Percentiles rank a stretch among this genome's conserved stretches.
phyloP scores from a whole-genome alignment of 2,329 filamentous ascomycete species.

The Apiospora hydei region DNA sequence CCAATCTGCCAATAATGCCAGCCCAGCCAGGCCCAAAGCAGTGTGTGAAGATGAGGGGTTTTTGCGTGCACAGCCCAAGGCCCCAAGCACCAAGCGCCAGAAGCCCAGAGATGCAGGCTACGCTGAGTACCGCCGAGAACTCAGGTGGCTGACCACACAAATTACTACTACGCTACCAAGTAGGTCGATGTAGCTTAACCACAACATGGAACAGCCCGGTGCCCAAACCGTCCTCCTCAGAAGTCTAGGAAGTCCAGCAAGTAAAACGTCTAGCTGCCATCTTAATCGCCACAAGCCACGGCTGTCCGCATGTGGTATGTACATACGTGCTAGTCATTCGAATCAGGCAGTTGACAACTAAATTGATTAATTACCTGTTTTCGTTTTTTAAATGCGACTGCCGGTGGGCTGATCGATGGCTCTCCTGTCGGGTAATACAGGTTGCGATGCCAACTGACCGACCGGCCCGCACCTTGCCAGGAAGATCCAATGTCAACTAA shows the following conservation, averaged over 20 bases:
- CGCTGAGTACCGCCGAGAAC: constrained; percentile 9
- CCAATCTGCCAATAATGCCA: background rate
- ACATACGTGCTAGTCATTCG: background rate
- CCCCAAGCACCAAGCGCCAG: too few relatives aligned
- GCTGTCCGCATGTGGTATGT: background rate
- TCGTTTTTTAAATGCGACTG: background rate
- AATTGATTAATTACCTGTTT: background rate
- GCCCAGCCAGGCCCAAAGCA: constrained; percentile 2
- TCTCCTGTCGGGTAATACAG: background rate
- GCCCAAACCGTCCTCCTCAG: background rate
- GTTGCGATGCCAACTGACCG: background rate
- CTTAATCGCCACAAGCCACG: background rate
- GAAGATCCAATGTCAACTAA: background rate
- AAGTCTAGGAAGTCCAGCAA: background rate
- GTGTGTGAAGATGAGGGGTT: background rate
- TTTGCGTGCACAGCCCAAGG: constrained; percentile 4
- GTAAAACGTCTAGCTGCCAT: background rate
- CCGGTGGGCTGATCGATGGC: background rate
- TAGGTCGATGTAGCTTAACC: background rate
- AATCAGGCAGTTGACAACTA: background rate
- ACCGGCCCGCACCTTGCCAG: too few relatives aligned
- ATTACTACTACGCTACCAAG: background rate
- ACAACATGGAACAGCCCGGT: constrained; percentile 7
- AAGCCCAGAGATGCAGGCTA: constrained; percentile 2
- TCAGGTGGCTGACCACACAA: constrained; percentile 17